Conservation (phyloP, 2,329 filamentous ascomycete species). For the Stachybotrys elegans region DNA sequence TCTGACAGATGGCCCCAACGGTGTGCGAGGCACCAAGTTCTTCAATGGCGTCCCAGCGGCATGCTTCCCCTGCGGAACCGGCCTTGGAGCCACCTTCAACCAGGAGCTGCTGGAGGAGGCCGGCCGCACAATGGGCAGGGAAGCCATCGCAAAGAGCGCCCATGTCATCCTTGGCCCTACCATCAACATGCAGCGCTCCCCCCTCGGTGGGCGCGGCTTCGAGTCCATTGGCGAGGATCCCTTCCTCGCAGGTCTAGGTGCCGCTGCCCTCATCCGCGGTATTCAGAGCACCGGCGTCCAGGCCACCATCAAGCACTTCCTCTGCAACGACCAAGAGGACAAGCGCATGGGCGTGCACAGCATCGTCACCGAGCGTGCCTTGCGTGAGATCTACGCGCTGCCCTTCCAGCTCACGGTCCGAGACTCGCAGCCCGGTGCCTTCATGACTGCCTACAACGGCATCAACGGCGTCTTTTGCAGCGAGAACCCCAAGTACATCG, state of each 20-base stretch:
- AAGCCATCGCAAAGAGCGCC: slow-evolving; percentile 51
- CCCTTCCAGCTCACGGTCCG: slow-evolving; percentile 54
- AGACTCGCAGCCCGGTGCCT: slow-evolving; percentile 43
- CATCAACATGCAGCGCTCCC: slow-evolving; percentile 57
- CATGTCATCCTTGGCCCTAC: slow-evolving; percentile 57
- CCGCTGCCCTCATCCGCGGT: slow-evolving; percentile 47
- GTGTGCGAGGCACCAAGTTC: slow-evolving; percentile 62
- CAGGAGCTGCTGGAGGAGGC: slow-evolving; percentile 44
- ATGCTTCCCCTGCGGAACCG: slow-evolving; percentile 57
- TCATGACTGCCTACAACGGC: slow-evolving; percentile 58
- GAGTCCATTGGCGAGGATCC: slow-evolving; percentile 56
- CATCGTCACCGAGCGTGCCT: slow-evolving; percentile 48
- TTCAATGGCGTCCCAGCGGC: slow-evolving; percentile 58
- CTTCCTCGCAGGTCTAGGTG: slow-evolving; percentile 49
- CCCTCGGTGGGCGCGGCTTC: slow-evolving; percentile 55
- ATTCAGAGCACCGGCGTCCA: slow-evolving; percentile 53
- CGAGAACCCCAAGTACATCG: slow-evolving; percentile 46
- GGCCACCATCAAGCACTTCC: slow-evolving; percentile 56
- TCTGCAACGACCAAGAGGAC: slow-evolving; percentile 58
- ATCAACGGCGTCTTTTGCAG: slow-evolving; percentile 53
- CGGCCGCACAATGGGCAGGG: slow-evolving; percentile 46
- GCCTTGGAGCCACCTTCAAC: slow-evolving; percentile 55
- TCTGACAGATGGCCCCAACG: slow-evolving; percentile 65
- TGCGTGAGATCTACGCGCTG: slow-evolving; percentile 54
- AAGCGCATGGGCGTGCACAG: slow-evolving; percentile 50